These are phyloP conservation scores for Plasmodium gonderi DNA, from an alignment of 169 alveolate species.

Conservation along the genomic window DNA sequence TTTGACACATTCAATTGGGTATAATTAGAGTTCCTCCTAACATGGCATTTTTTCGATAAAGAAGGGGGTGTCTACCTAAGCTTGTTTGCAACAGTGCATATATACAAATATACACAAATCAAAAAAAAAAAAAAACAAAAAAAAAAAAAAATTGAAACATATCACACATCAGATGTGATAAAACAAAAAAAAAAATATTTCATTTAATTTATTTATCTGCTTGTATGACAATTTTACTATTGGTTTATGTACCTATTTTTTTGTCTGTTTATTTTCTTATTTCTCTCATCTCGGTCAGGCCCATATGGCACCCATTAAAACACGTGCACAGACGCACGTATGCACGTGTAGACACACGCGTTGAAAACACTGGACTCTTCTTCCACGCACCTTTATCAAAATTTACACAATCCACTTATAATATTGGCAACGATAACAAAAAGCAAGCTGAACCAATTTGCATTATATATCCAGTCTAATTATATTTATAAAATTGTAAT, in stretches of 20 bases:
- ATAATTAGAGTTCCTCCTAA: neutral
- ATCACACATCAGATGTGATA: neutral
- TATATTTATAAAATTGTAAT: constrained; percentile 60
- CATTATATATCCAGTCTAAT: constrained; percentile 35
- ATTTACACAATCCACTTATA: too few relatives aligned
- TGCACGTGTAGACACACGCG: too few relatives aligned
- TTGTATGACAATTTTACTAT: too few relatives aligned
- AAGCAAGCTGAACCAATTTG: too few relatives aligned
- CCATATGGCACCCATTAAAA: too few relatives aligned
- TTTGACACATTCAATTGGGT: neutral
- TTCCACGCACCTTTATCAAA: too few relatives aligned
- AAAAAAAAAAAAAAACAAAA: neutral
- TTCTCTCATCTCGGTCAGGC: too few relatives aligned
- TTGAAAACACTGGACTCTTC: too few relatives aligned
- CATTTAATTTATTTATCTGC: neutral
- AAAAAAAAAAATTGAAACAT: neutral
- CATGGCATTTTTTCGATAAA: neutral
- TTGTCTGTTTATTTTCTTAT: neutral
- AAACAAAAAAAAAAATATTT: neutral
- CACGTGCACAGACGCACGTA: too few relatives aligned
- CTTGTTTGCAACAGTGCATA: neutral
- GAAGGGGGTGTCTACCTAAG: neutral
- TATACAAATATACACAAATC: neutral
- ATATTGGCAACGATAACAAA: too few relatives aligned
- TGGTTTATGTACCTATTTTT: neutral